phyloP scores from a whole-genome alignment of 2,329 filamentous ascomycete genomes.

The Hirsutella thompsonii region DNA sequence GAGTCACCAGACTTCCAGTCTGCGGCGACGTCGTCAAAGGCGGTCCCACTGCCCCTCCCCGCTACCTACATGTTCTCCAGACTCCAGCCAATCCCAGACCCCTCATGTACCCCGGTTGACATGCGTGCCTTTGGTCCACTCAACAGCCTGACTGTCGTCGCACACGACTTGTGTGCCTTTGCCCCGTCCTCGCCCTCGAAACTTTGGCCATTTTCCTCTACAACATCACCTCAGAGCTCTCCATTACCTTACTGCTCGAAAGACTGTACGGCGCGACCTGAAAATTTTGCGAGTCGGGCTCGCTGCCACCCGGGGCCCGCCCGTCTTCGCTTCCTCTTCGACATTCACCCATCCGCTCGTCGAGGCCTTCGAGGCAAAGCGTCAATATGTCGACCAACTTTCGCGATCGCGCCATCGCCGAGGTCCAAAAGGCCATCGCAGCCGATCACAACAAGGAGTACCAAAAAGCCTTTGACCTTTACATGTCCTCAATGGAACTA shows the following conservation, averaged over 20 bases:
- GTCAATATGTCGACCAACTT: constrained; percentile 83
- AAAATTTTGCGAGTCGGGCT: not conserved
- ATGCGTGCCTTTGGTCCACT: not conserved
- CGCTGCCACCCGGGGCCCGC: not conserved
- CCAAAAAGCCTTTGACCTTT: constrained; percentile 90
- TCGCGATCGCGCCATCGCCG: constrained; percentile 87
- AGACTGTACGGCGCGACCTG: no score
- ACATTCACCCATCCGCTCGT: not conserved
- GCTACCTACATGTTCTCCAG: constrained; percentile 26
- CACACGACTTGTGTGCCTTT: not conserved
- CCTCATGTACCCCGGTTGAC: not conserved
- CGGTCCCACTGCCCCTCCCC: constrained; percentile 9
- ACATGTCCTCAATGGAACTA: constrained; percentile 90
- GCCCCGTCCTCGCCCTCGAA: not conserved
- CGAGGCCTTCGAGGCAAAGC: not conserved
- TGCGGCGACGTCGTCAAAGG: not conserved
- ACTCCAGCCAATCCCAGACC: constrained; percentile 23
- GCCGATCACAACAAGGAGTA: constrained; percentile 92
- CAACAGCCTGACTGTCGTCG: not conserved
- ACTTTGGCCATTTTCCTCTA: no score
- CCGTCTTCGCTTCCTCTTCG: not conserved
- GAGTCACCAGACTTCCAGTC: not conserved
- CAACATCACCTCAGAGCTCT: not conserved
- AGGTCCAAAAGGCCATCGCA: constrained; percentile 95
- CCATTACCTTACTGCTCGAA: no score